phyloP scores from a whole-genome alignment of 2,329 filamentous ascomycete genomes.

The Alternaria ethzedia region DNA sequence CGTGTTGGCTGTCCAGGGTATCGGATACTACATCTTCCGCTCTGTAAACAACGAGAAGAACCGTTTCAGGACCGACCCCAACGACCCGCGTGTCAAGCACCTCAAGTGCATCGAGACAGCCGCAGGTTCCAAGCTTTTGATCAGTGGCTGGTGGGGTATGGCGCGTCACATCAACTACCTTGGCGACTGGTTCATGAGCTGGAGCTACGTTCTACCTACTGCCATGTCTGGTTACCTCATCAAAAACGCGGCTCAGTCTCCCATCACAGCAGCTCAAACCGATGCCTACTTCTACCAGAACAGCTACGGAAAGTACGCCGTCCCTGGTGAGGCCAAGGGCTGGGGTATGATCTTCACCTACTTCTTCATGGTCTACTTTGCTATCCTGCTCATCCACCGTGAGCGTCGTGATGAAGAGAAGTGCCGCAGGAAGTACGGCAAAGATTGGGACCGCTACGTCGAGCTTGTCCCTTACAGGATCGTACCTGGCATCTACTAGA shows the following conservation, averaged over 20 bases:
- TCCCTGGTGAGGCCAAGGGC: constrained; percentile 75
- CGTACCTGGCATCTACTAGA: constrained; percentile 81
- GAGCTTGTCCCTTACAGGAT: constrained; percentile 82
- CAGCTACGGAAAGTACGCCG: constrained; percentile 67
- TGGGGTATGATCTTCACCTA: constrained; percentile 91
- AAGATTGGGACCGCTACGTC: constrained; percentile 90
- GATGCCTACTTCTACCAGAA: constrained; percentile 62
- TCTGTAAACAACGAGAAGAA: constrained; percentile 96
- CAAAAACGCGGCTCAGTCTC: constrained; percentile 52
- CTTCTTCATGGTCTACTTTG: constrained; percentile 95
- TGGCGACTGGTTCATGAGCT: constrained; percentile 93
- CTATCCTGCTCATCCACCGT: constrained; percentile 81
- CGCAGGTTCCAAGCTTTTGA: constrained; percentile 79
- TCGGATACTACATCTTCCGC: constrained; percentile 92
- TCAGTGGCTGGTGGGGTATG: constrained; percentile 90
- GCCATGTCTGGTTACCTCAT: constrained; percentile 83
- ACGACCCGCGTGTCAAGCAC: constrained; percentile 78
- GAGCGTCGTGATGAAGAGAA: constrained; percentile 89
- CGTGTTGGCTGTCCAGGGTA: constrained; percentile 70
- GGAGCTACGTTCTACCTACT: constrained; percentile 88
- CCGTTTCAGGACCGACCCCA: constrained; percentile 84
- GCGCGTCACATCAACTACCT: constrained; percentile 95
- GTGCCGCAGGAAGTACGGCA: constrained; percentile 88
- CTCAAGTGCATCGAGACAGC: constrained; percentile 87
- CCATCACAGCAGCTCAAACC: constrained; percentile 49